A percentile compares a stretch with the other conserved stretches of the same genome.
phyloP scores from a whole-genome alignment of 257 asterid species.

The Mitragyna speciosa region DNA sequence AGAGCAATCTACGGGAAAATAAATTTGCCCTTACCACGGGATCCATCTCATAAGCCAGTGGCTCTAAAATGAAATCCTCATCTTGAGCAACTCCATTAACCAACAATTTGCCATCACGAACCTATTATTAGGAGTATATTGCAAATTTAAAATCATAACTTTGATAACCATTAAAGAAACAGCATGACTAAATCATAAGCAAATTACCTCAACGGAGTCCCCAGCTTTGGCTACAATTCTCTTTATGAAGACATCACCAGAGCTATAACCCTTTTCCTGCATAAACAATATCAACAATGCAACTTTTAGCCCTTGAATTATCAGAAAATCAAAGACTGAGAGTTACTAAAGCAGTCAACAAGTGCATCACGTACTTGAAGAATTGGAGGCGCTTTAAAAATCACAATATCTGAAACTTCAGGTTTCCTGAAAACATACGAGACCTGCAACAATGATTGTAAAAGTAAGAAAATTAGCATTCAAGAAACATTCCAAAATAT shows the following conservation, averaged over 20 bases:
- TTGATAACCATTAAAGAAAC: neutral
- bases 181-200: neutral
- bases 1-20: neutral
- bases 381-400: slow-evolving; percentile 78
- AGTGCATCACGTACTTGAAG: slow-evolving; percentile 59
- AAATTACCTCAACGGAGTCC: slow-evolving; percentile 69
- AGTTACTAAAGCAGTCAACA: neutral
- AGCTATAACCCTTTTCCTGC: slow-evolving; percentile 68
- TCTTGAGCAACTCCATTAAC: slow-evolving; percentile 74
- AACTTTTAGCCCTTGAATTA: slow-evolving; percentile 5
- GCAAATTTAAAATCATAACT: neutral
- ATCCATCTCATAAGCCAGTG: slow-evolving; percentile 81
- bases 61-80: slow-evolving; percentile 88
- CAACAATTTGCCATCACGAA: slow-evolving; percentile 67
- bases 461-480: slow-evolving; percentile 8
- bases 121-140: slow-evolving; percentile 39
- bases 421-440: slow-evolving; percentile 86
- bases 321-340: neutral
- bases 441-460: slow-evolving; percentile 49
- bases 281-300: slow-evolving; percentile 5
- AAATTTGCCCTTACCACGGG: slow-evolving; percentile 50
- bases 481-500: neutral
- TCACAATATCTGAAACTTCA: slow-evolving; percentile 76
- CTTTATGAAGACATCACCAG: slow-evolving; percentile 81
- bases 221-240: slow-evolving; percentile 94